Conservation (phyloP, 108 stramenopile species). For the Cylindrotheca closterium region DNA sequence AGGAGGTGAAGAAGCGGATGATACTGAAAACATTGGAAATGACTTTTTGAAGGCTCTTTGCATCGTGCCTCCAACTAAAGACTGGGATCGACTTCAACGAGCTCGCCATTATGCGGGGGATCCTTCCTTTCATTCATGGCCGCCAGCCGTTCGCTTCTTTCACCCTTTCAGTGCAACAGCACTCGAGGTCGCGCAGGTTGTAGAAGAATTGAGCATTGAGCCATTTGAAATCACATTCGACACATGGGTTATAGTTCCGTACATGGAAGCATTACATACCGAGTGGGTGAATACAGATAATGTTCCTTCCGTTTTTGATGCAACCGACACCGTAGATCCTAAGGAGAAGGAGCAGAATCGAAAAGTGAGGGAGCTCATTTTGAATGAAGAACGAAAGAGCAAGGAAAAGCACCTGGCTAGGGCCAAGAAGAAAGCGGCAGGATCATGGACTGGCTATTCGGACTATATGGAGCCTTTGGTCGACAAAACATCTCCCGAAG, state of each 20-base stretch:
- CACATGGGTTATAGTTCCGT: conserved; percentile 63
- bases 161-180: conserved; percentile 66
- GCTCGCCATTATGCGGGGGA: conserved; percentile 72
- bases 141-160: conserved; percentile 77
- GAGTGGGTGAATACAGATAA: conserved; percentile 22
- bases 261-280: conserved; percentile 45
- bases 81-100: conserved; percentile 77
- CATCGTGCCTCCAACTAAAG: conserved; percentile 69
- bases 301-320: conserved; percentile 8
- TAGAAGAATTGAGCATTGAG: conserved; percentile 51
- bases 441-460: conserved; percentile 2
- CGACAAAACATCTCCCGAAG: conserved; percentile 24
- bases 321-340: neutral
- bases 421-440: conserved; percentile 1
- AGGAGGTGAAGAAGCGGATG: too few relatives aligned
- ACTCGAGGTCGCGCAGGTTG: conserved; percentile 60
- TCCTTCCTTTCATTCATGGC: conserved; percentile 68
- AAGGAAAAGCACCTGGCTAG: conserved; percentile 29
- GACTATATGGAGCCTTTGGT: conserved; percentile 3
- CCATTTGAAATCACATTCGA: conserved; percentile 74
- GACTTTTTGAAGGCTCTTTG: conserved; percentile 48
- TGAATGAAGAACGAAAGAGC: conserved; percentile 51
- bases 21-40: too few relatives aligned
- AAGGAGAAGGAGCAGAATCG: conserved; percentile 20
- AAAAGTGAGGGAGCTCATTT: conserved; percentile 46